phyloP scores from a whole-genome alignment of 208 protist genomes.

The Crithidia fasciculata region DNA sequence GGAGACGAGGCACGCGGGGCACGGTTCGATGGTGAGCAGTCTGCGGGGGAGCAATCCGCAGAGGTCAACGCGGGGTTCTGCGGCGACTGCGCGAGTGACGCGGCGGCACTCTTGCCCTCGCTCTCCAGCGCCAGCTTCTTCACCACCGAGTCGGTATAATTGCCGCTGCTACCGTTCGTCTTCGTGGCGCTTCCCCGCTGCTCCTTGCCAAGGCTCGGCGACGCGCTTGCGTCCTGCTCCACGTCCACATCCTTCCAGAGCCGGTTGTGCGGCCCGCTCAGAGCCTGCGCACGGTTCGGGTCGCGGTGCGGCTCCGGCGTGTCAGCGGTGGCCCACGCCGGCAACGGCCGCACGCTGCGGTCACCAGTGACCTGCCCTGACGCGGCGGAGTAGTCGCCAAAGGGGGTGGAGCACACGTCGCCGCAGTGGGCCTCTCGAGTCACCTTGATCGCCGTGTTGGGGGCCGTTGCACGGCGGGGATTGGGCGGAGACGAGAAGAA shows the following conservation, averaged over 20 bases:
- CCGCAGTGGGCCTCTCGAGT: neutral
- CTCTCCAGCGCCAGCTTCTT: slow-evolving; percentile 16
- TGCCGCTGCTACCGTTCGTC: too few species aligned
- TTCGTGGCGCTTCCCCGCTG: neutral
- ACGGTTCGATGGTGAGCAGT: too few species aligned
- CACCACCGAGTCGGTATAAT: neutral
- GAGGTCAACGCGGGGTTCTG: slow-evolving; percentile 5
- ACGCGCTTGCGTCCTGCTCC: neutral
- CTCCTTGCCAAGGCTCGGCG: neutral
- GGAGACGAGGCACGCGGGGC: neutral
- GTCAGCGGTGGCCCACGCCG: slow-evolving; percentile 4
- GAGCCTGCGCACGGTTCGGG: neutral
- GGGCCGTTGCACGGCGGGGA: neutral
- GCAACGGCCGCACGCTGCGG: neutral
- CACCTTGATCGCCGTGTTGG: neutral
- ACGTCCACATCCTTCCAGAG: slow-evolving; percentile 14
- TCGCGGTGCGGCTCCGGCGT: slow-evolving; percentile 1
- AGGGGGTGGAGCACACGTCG: neutral
- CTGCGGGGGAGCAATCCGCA: neutral
- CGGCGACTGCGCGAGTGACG: neutral
- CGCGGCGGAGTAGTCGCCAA: slow-evolving; percentile 3
- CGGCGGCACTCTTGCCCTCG: slow-evolving; percentile 1
- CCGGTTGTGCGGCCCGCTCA: neutral
- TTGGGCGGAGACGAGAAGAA: neutral
- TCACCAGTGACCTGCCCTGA: slow-evolving; percentile 1